phyloP scores from a whole-genome alignment of 768 basidiomycete species.

The Sistotremastrum niveocremeum region DNA sequence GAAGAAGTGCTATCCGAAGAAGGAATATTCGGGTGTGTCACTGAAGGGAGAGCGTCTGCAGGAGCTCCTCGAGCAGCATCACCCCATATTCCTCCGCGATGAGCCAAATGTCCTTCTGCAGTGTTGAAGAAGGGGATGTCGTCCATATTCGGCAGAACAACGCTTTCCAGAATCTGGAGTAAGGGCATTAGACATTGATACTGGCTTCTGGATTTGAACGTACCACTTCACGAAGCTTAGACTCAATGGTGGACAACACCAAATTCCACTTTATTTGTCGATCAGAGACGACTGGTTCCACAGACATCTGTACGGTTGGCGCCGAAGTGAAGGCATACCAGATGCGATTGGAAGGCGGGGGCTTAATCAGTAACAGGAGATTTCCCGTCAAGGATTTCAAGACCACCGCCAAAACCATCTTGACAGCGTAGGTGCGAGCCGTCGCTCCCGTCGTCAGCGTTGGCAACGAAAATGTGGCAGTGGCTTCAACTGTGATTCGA shows the following conservation, averaged over 20 bases:
- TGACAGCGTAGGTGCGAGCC: slow-evolving; percentile 83
- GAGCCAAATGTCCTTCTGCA: slow-evolving; percentile 24
- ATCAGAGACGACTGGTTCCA: slow-evolving; percentile 90
- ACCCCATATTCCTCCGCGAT: slow-evolving; percentile 82
- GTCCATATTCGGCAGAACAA: slow-evolving; percentile 97
- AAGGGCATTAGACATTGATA: background rate
- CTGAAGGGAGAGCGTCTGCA: slow-evolving; percentile 1
- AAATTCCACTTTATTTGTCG: slow-evolving; percentile 90
- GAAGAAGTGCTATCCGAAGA: background rate
- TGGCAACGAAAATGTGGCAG: slow-evolving; percentile 64
- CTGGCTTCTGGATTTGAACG: slow-evolving; percentile 12
- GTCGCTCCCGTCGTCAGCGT: slow-evolving; percentile 35
- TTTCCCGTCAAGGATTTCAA: slow-evolving; percentile 87
- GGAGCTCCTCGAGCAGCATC: slow-evolving; percentile 41
- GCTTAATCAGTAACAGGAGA: slow-evolving; percentile 76
- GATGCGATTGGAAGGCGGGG: slow-evolving; percentile 88
- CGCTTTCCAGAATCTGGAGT: slow-evolving; percentile 77
- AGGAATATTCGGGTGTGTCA: background rate
- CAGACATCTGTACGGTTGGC: slow-evolving; percentile 77
- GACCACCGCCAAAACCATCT: slow-evolving; percentile 78
- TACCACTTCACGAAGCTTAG: slow-evolving; percentile 77
- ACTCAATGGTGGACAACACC: slow-evolving; percentile 83
- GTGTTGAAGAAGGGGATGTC: slow-evolving; percentile 95
- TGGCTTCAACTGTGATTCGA: slow-evolving; percentile 80
- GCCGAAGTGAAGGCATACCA: slow-evolving; percentile 93